Conservation (phyloP, 352 stramenopile genomes). For the Pythium folliculosum region DNA sequence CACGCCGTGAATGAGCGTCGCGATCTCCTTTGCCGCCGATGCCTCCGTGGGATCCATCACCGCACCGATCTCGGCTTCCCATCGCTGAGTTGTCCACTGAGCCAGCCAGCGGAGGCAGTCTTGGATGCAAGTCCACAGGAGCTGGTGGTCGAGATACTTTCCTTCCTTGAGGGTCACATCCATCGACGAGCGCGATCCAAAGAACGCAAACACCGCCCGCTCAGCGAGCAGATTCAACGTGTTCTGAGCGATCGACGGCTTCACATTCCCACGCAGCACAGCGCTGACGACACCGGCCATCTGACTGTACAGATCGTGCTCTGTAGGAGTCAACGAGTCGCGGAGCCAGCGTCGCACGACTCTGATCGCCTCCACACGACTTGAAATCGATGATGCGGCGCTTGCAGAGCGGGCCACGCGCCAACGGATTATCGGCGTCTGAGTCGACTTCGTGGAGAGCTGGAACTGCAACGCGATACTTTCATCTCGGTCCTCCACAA, state of each 20-base stretch:
- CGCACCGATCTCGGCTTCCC: background rate
- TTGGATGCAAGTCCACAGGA: background rate
- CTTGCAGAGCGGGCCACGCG: background rate
- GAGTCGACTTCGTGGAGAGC: background rate
- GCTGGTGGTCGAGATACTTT: background rate
- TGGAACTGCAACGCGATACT: constrained; percentile 11
- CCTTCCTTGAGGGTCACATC: background rate
- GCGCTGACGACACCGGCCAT: constrained; percentile 1
- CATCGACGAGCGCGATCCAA: background rate
- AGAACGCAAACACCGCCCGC: constrained; percentile 1
- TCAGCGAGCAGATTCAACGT: constrained; percentile 3
- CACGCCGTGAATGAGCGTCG: background rate
- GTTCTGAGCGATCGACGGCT: background rate
- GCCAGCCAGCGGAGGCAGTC: constrained; percentile 8
- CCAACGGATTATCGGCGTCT: constrained; percentile 18
- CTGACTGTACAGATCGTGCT: constrained; percentile 2
- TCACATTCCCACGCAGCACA: background rate
- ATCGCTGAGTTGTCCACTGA: constrained; percentile 1
- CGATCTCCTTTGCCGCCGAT: background rate
- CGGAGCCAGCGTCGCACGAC: background rate
- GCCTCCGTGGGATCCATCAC: background rate
- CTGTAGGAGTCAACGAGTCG: background rate
- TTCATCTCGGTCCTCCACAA: background rate
- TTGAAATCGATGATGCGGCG: background rate
- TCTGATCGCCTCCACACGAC: background rate